Conservation (phyloP, 805 yeast genomes). For the Candida pseudofarinosa region DNA sequence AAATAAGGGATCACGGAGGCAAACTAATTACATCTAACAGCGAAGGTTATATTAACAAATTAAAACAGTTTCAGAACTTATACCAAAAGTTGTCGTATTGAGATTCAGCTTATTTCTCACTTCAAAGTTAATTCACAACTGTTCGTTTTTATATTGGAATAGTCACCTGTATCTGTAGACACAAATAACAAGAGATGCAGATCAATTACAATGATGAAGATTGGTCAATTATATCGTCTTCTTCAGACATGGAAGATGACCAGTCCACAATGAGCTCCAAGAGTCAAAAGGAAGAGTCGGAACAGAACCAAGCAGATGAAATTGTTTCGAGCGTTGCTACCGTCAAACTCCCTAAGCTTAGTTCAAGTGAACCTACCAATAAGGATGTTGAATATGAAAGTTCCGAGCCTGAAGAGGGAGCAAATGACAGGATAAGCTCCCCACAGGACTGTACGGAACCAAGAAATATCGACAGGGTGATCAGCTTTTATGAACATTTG, state of each 20-base stretch:
- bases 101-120: no score
- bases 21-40: background rate
- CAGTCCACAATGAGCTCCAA: conserved; percentile 15
- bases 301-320: conserved; percentile 1
- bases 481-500: conserved; percentile 23
- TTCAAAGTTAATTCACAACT: no score
- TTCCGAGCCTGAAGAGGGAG: background rate
- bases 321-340: conserved; percentile 14
- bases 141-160: no score
- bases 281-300: background rate
- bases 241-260: conserved; percentile 37
- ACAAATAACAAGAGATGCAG: conserved; percentile 4
- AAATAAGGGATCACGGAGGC: background rate
- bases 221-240: conserved; percentile 43
- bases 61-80: no score
- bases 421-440: background rate
- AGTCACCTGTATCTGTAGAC: background rate
- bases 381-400: background rate
- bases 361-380: background rate
- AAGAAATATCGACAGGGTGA: conserved; percentile 6
- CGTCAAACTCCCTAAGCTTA: conserved; percentile 13
- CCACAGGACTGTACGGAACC: background rate
- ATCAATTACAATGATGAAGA: conserved; percentile 31
- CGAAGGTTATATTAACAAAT: background rate
- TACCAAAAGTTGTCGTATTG: no score